These are phyloP conservation scores for Alternaria alternata DNA, from an alignment of 2,329 filamentous ascomycete species.

Conservation along the genomic window DNA sequence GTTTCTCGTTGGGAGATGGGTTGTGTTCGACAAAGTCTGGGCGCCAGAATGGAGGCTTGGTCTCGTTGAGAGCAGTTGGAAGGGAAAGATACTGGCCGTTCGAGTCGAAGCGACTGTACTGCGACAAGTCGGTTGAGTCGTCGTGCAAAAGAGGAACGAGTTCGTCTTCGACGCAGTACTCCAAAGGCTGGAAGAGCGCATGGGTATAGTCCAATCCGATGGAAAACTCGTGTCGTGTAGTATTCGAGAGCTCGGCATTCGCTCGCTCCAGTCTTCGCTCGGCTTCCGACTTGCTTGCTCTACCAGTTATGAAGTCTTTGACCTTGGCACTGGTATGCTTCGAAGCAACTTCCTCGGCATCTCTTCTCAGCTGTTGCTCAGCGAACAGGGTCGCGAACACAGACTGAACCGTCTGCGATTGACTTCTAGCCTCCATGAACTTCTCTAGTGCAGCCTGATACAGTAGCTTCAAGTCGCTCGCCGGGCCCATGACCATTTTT, in stretches of 20 bases:
- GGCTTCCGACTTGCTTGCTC: constrained; percentile 50
- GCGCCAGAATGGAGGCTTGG: constrained; percentile 44
- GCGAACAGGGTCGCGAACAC: constrained; percentile 62
- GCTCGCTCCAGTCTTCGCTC: constrained; percentile 18
- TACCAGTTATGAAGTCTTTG: constrained; percentile 29
- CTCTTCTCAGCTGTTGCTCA: constrained; percentile 62
- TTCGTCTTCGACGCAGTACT: constrained; percentile 37
- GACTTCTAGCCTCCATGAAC: constrained; percentile 44
- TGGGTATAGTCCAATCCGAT: constrained; percentile 63
- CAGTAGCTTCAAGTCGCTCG: constrained; percentile 57
- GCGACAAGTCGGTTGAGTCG: constrained; percentile 48
- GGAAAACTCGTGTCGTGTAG: constrained; percentile 58
- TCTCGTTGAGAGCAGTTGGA: constrained; percentile 44
- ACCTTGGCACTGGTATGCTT: constrained; percentile 22
- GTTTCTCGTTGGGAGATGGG: constrained; percentile 39
- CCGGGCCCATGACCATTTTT: constrained; percentile 61
- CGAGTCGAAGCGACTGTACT: constrained; percentile 41
- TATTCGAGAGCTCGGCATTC: constrained; percentile 40
- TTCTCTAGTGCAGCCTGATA: constrained; percentile 55
- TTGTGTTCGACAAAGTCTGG: constrained; percentile 33
- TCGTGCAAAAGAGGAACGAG: constrained; percentile 41
- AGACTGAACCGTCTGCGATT: constrained; percentile 51
- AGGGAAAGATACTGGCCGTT: constrained; percentile 48
- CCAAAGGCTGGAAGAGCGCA: constrained; percentile 54
- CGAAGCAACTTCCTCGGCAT: constrained; percentile 43